A percentile compares a stretch with the other conserved stretches of the same genome.
Evolutionary conservation across 2,329 filamentous ascomycete species (phyloP).

Genomic region (Aspergillus phoenicis): DNA sequence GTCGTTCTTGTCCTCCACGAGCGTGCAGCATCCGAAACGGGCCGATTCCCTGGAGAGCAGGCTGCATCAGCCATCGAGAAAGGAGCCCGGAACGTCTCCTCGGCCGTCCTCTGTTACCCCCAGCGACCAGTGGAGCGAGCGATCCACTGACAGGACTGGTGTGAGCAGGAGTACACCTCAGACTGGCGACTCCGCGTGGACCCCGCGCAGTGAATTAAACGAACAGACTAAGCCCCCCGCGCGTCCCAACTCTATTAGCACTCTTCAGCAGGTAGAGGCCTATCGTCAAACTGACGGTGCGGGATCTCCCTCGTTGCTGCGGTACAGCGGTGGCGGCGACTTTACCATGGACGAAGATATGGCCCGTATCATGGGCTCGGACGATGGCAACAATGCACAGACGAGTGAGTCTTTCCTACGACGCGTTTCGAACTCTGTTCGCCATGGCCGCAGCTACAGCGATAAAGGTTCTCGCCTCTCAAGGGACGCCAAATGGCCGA

Average conservation of each 20-base stretch:
- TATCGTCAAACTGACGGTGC: slow-evolving; percentile 48
- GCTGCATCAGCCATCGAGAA: slow-evolving; percentile 61
- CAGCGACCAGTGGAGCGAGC: slow-evolving; percentile 36
- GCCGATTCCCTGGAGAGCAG: slow-evolving; percentile 62
- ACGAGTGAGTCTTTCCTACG: slow-evolving; percentile 78
- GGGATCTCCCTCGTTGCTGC: slow-evolving; percentile 67
- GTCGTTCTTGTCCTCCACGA: slow-evolving; percentile 35
- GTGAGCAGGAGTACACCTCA: slow-evolving; percentile 46
- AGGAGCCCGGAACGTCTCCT: slow-evolving; percentile 57
- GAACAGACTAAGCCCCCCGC: slow-evolving; percentile 27
- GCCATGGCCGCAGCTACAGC: slow-evolving; percentile 87
- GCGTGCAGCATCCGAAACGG: slow-evolving; percentile 53
- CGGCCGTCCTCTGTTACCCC: slow-evolving; percentile 36
- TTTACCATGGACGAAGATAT: slow-evolving; percentile 97
- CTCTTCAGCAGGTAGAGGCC: slow-evolving; percentile 40
- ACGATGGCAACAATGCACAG: slow-evolving; percentile 54
- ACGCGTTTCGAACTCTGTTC: slow-evolving; percentile 88
- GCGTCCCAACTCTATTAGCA: slow-evolving; percentile 54
- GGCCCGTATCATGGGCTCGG: slow-evolving; percentile 79
- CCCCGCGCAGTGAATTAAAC: slow-evolving; percentile 53
- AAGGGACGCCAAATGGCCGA: slow-evolving; percentile 69
- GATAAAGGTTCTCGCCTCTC: slow-evolving; percentile 61
- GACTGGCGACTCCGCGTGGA: slow-evolving; percentile 47
- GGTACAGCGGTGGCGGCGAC: slow-evolving; percentile 77
- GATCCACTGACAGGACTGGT: slow-evolving; percentile 35